Percentiles rank a stretch among this genome's conserved stretches.
These are phyloP conservation scores for Aegilops longissima DNA, from an alignment of 176 grass and related monocot species.

Conservation along the genomic window DNA sequence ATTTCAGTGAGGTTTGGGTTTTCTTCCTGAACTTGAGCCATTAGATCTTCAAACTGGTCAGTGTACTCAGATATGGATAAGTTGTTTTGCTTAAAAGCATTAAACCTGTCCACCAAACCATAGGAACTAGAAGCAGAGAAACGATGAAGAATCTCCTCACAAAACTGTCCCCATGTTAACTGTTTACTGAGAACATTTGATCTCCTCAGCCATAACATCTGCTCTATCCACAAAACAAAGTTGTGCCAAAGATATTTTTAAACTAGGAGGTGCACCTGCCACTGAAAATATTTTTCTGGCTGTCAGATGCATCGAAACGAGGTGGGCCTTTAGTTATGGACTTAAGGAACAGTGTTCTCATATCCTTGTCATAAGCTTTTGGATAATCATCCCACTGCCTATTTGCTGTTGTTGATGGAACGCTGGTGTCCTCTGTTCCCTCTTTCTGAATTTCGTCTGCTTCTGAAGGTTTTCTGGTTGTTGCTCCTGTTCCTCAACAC, in stretches of 20 bases:
- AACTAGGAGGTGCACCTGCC: no score
- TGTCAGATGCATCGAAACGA: neutral
- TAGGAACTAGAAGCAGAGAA: neutral
- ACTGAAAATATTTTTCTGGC: neutral
- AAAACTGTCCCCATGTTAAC: neutral
- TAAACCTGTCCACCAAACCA: neutral
- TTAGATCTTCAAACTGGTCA: neutral
- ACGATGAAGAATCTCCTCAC: neutral
- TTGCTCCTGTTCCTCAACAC: no score
- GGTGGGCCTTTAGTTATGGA: no score
- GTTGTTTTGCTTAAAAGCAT: neutral
- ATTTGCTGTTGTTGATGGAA: neutral
- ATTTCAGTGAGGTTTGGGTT: no score
- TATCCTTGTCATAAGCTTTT: neutral
- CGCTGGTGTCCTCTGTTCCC: no score
- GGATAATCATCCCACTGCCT: neutral
- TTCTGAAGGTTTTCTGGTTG: no score
- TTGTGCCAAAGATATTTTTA: neutral
- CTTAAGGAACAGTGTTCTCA: neutral
- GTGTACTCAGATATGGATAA: neutral
- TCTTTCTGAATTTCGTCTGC: no score
- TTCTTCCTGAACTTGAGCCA: neutral
- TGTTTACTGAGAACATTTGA: neutral
- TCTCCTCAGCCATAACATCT: no score
- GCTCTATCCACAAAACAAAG: neutral